Base-by-base conservation (phyloP, 192 early-diverging fungal genomes). In the Coemansia sp. region DNA sequence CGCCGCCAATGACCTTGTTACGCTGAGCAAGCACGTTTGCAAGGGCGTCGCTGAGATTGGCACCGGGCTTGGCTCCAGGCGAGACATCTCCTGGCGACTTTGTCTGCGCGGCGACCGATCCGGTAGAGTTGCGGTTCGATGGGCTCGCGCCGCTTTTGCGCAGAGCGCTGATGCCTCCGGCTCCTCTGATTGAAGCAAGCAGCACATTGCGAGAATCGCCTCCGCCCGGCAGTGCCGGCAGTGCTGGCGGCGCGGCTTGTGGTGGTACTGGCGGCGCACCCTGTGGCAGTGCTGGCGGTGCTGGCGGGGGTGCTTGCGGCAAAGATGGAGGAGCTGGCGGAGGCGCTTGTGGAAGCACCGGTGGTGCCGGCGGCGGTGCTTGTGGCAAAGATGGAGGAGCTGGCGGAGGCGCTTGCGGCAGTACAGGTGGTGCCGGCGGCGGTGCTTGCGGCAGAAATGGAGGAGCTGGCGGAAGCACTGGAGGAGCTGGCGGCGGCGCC, bases 1-100 rank as follows among this genome's bases (percentile, higher is more conserved):
- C 69, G 14, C 75, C 75, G n/a, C 68, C 61, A 48, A 75, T 79
- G 27, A 76, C 81, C 36, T 69, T 72, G 62, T 71, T 78, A 45
- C 76, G 81, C 54, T 76, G 72, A 11, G 72, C 68, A 24, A 83
- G 67, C 5, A 69, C 76, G 14, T 66, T 65, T 24, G 81, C 81
- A 57, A 83, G 67, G 0, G 81, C 81, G 23, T 78, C 70, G 60
- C 76, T 71, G 29, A 83, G 70, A 39, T 83, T 74, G 18, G 68
- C 78, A 39, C 68, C 66, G 5, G 72, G 57, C 46, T 79, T 79
- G 34, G 53, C 49, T 7, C 67, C 76, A 14, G 76, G 76, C 19
- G 76, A 79, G 30, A 47, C 57, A 48, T 73, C 71, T 6, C 68
- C 71, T 7, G 76, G 69, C 6, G 76, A 79, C 51, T 67, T 71